Percentiles rank a stretch among this genome's conserved stretches.
These are phyloP conservation scores for Trifolium subterraneum DNA, from an alignment of 306 rosid species.

Conservation along the genomic window DNA sequence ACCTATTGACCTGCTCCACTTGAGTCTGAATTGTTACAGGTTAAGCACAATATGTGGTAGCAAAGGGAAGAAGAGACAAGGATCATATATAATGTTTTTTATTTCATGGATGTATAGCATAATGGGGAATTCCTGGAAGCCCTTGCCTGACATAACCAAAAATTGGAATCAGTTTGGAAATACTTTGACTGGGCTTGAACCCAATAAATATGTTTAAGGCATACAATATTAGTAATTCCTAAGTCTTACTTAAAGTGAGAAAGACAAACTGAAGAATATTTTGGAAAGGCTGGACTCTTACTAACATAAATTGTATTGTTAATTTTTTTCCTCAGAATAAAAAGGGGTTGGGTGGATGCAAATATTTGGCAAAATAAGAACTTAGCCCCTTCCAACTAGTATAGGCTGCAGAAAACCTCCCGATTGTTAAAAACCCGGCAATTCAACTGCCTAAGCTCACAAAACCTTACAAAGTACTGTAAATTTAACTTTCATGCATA, in stretches of 20 bases:
- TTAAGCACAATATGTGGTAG: constrained; percentile 10
- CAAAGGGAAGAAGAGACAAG: neutral
- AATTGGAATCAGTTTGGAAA: neutral
- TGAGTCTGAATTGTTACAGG: neutral
- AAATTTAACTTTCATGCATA: neutral
- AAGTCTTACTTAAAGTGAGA: neutral
- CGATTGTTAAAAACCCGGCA: neutral
- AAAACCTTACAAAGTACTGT: constrained; percentile 4
- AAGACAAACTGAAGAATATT: constrained; percentile 8
- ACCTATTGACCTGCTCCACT: constrained; percentile 8
- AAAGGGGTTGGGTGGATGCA: neutral
- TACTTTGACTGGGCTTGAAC: neutral
- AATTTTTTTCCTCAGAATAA: neutral
- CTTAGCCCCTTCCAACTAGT: constrained; percentile 18
- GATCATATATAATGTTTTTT: neutral
- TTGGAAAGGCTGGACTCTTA: neutral
- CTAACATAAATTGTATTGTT: neutral
- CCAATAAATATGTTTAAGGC: neutral
- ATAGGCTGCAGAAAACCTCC: constrained; percentile 9
- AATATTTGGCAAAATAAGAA: neutral
- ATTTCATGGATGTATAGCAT: neutral
- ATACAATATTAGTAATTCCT: constrained; percentile 3
- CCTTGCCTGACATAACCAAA: neutral
- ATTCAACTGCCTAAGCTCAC: constrained; percentile 7
- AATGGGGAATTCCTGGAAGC: neutral